Evolutionary conservation across 345 rosid genomes (phyloP).

Genomic region (Euphorbia pulcherrima): DNA sequence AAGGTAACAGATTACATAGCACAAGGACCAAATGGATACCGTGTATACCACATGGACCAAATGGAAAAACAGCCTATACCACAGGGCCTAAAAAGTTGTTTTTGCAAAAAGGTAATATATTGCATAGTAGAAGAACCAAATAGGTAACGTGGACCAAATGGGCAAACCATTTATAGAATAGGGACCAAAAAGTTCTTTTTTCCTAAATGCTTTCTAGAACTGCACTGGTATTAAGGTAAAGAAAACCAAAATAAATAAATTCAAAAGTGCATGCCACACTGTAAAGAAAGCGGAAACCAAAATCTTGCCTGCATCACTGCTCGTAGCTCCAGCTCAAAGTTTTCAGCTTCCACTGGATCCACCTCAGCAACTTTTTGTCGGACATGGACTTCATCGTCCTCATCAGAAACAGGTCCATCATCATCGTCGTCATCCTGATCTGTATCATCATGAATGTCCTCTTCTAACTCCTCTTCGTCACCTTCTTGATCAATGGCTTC

Average conservation of each 20-base stretch:
- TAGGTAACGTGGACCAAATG: too few species aligned
- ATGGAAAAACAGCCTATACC: too few species aligned
- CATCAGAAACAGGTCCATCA: conserved; percentile 70
- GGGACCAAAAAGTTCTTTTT: too few species aligned
- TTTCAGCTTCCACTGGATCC: conserved; percentile 72
- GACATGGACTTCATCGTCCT: conserved; percentile 80
- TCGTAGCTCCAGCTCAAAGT: conserved; percentile 81
- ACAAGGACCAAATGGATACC: too few species aligned
- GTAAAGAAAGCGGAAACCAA: conserved; percentile 2
- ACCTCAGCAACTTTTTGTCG: conserved; percentile 76
- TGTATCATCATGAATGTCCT: conserved; percentile 63
- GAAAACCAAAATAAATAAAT: neutral
- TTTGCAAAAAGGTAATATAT: too few species aligned
- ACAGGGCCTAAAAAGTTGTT: too few species aligned
- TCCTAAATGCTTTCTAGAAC: neutral
- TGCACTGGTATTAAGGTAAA: neutral
- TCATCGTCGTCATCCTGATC: conserved; percentile 62
- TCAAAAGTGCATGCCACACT: neutral
- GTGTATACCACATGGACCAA: too few species aligned
- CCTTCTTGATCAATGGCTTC: conserved; percentile 62
- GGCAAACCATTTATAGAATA: too few species aligned
- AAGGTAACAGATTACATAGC: too few species aligned
- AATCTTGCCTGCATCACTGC: conserved; percentile 84
- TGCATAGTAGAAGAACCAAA: too few species aligned
- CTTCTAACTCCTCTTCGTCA: conserved; percentile 76